Percentiles rank a stretch among this genome's conserved stretches.
These are phyloP conservation scores for Curvularia sp. DNA, from an alignment of 2,329 filamentous ascomycete species.

Conservation along the genomic window DNA sequence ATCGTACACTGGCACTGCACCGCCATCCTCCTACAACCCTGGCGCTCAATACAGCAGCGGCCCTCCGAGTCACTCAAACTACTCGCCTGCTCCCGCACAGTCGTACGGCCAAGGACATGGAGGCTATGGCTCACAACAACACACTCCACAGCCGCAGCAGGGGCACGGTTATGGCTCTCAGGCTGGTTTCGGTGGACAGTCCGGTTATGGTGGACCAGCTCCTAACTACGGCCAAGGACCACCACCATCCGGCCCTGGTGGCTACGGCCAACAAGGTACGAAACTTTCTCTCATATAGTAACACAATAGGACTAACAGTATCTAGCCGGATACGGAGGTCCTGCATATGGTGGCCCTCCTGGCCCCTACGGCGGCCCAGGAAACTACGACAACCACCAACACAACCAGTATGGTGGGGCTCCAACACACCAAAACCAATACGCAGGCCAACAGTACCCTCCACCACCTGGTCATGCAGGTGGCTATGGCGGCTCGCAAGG, in stretches of 20 bases:
- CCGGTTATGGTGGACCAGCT: constrained; percentile 24
- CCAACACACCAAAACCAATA: constrained; percentile 25
- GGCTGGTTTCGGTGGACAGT: constrained; percentile 36
- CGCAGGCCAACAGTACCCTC: constrained; percentile 28
- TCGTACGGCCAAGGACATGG: constrained; percentile 26
- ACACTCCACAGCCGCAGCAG: constrained; percentile 17
- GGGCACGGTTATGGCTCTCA: constrained; percentile 32
- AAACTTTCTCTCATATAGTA: neutral
- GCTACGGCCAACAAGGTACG: constrained; percentile 38
- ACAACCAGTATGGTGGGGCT: constrained; percentile 35
- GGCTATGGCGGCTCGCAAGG: constrained; percentile 21
- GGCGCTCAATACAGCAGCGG: constrained; percentile 31
- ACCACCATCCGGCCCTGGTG: constrained; percentile 21
- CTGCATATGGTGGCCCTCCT: constrained; percentile 32
- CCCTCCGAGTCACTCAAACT: constrained; percentile 30
- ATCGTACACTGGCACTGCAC: constrained; percentile 68
- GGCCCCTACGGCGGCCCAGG: constrained; percentile 37
- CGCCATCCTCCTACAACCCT: constrained; percentile 67
- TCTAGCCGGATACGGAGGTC: constrained; percentile 44
- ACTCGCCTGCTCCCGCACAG: constrained; percentile 30
- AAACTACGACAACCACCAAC: constrained; percentile 45
- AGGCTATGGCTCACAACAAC: constrained; percentile 23
- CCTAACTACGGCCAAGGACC: constrained; percentile 15
- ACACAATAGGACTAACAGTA: constrained; percentile 8
- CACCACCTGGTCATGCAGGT: constrained; percentile 22